These are phyloP conservation scores for Magnusiomyces suaveolens DNA, from an alignment of 1,139 yeast genomes.

Conservation along the genomic window DNA sequence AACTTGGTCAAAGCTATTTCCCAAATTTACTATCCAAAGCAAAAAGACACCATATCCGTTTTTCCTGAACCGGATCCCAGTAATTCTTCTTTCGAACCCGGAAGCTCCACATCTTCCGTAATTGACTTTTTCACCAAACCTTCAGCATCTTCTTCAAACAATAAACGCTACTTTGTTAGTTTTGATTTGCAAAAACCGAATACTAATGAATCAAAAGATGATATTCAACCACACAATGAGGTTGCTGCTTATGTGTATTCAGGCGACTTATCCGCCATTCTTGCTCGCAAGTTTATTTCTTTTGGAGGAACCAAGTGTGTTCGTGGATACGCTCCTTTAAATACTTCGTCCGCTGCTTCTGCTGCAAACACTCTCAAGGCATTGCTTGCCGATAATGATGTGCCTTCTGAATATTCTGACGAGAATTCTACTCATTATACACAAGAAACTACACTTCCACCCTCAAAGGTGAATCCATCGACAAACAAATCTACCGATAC, in stretches of 20 bases:
- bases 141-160: not conserved
- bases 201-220: not conserved
- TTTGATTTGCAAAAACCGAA: not conserved
- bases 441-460: not conserved
- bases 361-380: conserved; percentile 9
- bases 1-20: not conserved
- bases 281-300: conserved; percentile 9
- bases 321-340: conserved; percentile 21
- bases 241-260: conserved; percentile 12
- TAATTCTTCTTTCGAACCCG: too few species aligned
- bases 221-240: not conserved
- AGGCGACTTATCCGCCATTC: conserved; percentile 8
- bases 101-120: too few species aligned
- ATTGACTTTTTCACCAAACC: not conserved
- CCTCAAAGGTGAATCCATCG: not conserved
- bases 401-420: not conserved
- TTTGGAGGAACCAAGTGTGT: conserved; percentile 21
- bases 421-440: conserved; percentile 1
- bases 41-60: not conserved
- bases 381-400: conserved; percentile 2
- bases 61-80: not conserved
- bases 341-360: conserved; percentile 3
- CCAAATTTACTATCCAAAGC: not conserved
- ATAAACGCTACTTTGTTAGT: not conserved
- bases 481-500: not conserved